Base-by-base conservation (phyloP, 2,329 filamentous ascomycete genomes). In the Ampelomyces quisqualis region DNA sequence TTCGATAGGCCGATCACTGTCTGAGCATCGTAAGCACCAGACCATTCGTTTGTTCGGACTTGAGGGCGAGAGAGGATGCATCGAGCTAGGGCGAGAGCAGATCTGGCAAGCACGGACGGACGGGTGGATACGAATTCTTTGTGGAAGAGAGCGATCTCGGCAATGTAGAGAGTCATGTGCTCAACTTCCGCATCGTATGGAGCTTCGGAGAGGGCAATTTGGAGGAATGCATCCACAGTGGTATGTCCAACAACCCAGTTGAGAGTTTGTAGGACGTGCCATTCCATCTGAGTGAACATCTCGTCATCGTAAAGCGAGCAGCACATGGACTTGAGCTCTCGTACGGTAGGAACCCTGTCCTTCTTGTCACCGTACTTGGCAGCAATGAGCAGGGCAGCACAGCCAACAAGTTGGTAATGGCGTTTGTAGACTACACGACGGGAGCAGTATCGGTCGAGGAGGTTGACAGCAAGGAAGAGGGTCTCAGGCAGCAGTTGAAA, bases 271-370 rank as follows among this genome's bases (percentile, higher is more conserved):
- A 98, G 80, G 24, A 98, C 91, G 70, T 98, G 93, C 90, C 94
- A 97, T 75, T 98, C 93, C 93, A 98, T 98, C 72, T 98, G 93
- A 8, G 90, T 91, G 74, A 98, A 98, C 93, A 98, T 98, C 73
- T 95, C 91, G 34, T 95, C 90, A 62, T 98, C 93, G 73, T 98
- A 98, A 26, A 97, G 80, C 24, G 88, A 90, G 73, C 93, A 97
- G 79, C 93, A 98, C 93, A 98, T 97, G 56, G 91, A 94, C 79
- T 95, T 95, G 53, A 98, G 78, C 69, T 98, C 93, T 67, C 89
- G 84, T 67, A 98, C 94, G 53, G 94, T 93, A 4, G 93, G 93
- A n/a, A 98, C 93, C 36, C 90, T 84, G 65, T 98, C 93, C 76
- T 98, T 98, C 77, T 93, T 91, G 73, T 98, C 93, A 43, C 91